Conservation (phyloP, 257 asterid genomes). For the Haberlea rhodopensis region DNA sequence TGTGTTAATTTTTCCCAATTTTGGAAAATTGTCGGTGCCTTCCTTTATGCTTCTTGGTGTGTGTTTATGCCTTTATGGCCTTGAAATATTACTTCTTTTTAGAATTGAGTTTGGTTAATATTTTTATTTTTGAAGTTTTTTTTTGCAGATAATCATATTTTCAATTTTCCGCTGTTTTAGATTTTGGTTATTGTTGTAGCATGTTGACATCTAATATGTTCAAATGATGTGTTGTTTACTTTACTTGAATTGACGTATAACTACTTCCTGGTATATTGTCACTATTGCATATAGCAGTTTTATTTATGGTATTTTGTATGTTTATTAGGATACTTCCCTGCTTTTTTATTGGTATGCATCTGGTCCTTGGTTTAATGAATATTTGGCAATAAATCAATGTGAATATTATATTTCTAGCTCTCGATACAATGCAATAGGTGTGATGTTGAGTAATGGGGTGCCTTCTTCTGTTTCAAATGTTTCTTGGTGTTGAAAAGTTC, state of each 20-base stretch:
- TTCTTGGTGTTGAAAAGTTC: no score
- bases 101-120: neutral
- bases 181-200: neutral
- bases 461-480: no score
- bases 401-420: no score
- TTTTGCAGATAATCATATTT: no score
- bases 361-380: neutral
- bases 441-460: no score
- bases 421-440: no score
- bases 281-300: neutral
- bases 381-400: no score
- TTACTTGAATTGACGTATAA: neutral
- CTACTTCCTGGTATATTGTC: neutral
- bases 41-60: neutral
- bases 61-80: neutral
- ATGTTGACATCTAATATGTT: neutral
- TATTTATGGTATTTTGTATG: no score
- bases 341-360: no score
- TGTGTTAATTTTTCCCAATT: neutral
- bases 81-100: neutral
- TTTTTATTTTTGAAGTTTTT: no score
- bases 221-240: neutral
- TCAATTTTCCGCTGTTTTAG: neutral
- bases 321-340: no score
- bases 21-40: neutral